A percentile compares a stretch with the other conserved stretches of the same genome.
These are phyloP conservation scores for Coffea humblotiana DNA, from an alignment of 305 asterid genomes.

Conservation along the genomic window DNA sequence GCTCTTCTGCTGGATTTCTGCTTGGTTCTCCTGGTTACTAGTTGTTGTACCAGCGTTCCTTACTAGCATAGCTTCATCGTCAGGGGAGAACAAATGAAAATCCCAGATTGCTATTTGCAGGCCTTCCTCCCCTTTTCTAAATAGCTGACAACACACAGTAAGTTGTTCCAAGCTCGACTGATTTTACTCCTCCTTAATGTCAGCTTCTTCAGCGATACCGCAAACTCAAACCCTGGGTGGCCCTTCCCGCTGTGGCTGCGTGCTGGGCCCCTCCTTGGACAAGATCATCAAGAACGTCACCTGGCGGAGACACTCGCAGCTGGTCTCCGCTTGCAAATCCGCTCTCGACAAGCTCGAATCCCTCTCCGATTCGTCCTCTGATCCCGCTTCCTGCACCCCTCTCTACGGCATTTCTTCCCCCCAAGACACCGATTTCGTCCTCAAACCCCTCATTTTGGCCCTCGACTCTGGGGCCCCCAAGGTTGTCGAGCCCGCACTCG, in stretches of 20 bases:
- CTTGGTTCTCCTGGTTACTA: no score
- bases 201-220: background rate
- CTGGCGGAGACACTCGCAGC: constrained; percentile 93
- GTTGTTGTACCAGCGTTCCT: no score
- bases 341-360: constrained; percentile 88
- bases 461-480: constrained; percentile 77
- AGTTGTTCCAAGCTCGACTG: background rate
- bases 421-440: constrained; percentile 67
- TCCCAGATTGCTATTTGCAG: no score
- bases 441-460: constrained; percentile 74
- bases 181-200: background rate
- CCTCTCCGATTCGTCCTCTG: constrained; percentile 51
- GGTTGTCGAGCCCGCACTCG: constrained; percentile 96
- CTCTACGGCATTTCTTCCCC: constrained; percentile 69
- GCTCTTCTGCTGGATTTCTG: no score
- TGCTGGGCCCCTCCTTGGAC: constrained; percentile 94
- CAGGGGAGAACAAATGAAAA: no score
- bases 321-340: constrained; percentile 86
- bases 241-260: constrained; percentile 89
- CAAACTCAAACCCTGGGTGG: constrained; percentile 80
- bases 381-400: constrained; percentile 81
- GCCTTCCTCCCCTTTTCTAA: background rate
- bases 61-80: no score
- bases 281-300: constrained; percentile 95
- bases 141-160: background rate